Conservation (phyloP, 441 rosid genomes). For the Gossypium gossypioides region DNA sequence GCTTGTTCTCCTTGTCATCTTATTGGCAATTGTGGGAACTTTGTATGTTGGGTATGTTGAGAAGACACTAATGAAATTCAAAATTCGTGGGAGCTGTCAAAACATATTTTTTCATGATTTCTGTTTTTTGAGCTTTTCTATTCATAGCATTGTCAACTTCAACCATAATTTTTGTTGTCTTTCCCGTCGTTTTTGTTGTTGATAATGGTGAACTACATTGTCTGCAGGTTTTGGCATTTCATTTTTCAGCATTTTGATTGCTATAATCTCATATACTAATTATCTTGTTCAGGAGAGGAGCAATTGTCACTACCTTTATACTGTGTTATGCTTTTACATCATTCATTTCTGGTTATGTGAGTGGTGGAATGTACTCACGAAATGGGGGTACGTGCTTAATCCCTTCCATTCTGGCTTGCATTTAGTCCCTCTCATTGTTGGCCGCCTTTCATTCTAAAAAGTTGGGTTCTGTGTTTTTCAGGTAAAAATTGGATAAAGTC, state of each 20-base stretch:
- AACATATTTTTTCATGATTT: not conserved
- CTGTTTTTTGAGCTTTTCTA: not conserved
- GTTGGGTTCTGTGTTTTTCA: slow-evolving; percentile 19
- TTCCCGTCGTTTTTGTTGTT: not conserved
- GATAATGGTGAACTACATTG: not conserved
- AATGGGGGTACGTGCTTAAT: slow-evolving; percentile 63
- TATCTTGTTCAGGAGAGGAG: slow-evolving; percentile 78
- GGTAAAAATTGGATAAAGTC: slow-evolving; percentile 95
- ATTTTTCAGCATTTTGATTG: not conserved
- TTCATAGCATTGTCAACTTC: not conserved
- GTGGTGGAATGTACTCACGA: slow-evolving; percentile 99
- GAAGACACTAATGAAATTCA: slow-evolving; percentile 1
- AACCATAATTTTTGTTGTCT: not conserved
- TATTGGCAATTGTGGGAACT: slow-evolving; percentile 87
- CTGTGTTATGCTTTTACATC: slow-evolving; percentile 96
- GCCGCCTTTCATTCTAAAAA: not conserved
- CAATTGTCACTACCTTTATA: slow-evolving; percentile 93
- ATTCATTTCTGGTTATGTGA: slow-evolving; percentile 92
- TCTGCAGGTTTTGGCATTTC: not conserved
- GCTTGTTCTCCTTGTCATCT: slow-evolving; percentile 90
- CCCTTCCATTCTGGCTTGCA: slow-evolving; percentile 6
- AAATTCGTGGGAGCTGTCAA: not conserved
- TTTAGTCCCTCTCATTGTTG: not conserved
- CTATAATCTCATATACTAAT: not conserved
- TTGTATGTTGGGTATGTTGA: slow-evolving; percentile 81